Conservation (phyloP, 108 stramenopile species). For the Cyclotella atomus region DNA sequence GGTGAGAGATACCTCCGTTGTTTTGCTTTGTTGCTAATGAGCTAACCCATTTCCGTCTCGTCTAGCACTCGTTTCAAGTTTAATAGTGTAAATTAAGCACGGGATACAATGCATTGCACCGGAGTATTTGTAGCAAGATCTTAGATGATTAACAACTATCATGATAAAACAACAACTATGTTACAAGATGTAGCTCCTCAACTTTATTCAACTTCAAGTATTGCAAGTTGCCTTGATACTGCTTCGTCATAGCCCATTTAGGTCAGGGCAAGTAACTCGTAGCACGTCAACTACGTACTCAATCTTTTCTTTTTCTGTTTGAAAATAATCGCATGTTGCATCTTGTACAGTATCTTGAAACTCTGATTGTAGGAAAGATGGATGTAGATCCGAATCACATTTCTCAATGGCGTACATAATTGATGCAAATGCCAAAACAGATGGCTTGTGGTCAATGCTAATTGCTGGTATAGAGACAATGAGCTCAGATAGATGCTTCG, state of each 20-base stretch:
- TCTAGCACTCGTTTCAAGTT: neutral
- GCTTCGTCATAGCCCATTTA: neutral
- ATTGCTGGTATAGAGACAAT: constrained; percentile 65
- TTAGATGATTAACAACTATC: no score
- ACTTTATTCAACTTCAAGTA: neutral
- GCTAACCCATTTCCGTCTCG: neutral
- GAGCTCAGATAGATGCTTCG: constrained; percentile 68
- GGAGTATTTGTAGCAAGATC: no score
- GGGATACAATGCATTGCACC: no score
- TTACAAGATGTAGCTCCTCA: neutral
- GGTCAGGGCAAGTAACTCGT: neutral
- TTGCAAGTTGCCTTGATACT: no score
- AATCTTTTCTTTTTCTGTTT: neutral
- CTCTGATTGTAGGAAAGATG: neutral
- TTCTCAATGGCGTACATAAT: constrained; percentile 74
- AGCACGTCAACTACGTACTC: neutral
- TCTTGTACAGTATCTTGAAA: neutral
- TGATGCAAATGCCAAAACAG: constrained; percentile 69
- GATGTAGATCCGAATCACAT: neutral
- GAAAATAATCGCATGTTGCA: neutral
- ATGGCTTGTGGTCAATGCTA: constrained; percentile 47
- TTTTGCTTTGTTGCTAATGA: neutral
- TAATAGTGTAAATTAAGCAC: no score
- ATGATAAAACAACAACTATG: neutral
- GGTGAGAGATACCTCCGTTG: neutral